Conservation (phyloP, 2,329 filamentous ascomycete genomes). For the Bretziella fagacearum region DNA sequence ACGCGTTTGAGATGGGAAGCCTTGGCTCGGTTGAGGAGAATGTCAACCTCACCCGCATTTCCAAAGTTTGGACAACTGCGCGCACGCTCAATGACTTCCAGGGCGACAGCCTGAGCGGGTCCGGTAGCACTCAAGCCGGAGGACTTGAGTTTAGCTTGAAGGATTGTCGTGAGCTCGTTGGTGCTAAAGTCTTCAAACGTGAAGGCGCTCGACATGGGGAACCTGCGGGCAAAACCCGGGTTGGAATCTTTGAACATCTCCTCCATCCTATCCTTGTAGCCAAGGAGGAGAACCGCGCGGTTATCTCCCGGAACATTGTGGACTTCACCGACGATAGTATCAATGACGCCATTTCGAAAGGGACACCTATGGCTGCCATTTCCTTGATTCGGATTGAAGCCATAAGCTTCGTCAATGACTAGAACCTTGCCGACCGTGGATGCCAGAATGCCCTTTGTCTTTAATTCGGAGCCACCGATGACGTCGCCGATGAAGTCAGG, state of each 20-base stretch:
- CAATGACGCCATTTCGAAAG: constrained; percentile 49
- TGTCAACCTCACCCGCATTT: constrained; percentile 60
- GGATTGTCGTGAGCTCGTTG: constrained; percentile 38
- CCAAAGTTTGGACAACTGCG: constrained; percentile 45
- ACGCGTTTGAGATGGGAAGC: constrained; percentile 11
- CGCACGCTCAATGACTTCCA: constrained; percentile 42
- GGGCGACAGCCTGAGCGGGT: constrained; percentile 32
- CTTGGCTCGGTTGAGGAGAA: constrained; percentile 38
- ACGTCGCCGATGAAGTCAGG: constrained; percentile 51
- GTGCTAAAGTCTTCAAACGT: constrained; percentile 51
- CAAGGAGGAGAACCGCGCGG: constrained; percentile 53
- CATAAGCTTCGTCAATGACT: constrained; percentile 67
- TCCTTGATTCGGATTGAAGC: constrained; percentile 29
- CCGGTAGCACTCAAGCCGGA: constrained; percentile 36
- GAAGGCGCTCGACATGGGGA: constrained; percentile 47
- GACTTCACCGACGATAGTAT: constrained; percentile 58
- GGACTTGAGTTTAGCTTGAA: constrained; percentile 44
- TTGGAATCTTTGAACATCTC: constrained; percentile 60
- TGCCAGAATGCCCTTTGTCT: constrained; percentile 55
- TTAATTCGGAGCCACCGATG: constrained; percentile 50
- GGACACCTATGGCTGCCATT: constrained; percentile 20
- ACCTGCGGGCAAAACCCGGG: constrained; percentile 49
- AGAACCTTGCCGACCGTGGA: constrained; percentile 55
- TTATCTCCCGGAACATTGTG: constrained; percentile 55
- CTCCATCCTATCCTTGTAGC: constrained; percentile 53